Evolutionary conservation across 495 filamentous ascomycete genomes (phyloP).

Genomic region (Aspergillus egyptiacus): DNA sequence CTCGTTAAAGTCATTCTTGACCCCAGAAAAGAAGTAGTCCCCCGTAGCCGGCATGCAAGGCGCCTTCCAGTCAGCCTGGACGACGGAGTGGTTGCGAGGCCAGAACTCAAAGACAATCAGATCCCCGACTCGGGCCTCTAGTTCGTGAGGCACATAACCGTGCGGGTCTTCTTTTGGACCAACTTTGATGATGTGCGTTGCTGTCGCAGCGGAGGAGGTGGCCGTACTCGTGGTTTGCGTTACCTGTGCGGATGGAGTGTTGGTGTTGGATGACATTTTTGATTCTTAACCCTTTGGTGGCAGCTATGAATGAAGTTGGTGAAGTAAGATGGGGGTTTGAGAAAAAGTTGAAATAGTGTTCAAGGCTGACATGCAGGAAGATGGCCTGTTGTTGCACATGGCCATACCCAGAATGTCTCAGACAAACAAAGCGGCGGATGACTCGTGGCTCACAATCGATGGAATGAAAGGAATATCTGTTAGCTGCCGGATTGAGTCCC

Average conservation of each 20-base stretch:
- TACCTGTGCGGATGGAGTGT: background rate
- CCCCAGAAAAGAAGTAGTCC: constrained; percentile 38
- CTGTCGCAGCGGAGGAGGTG: constrained; percentile 17
- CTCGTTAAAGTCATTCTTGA: constrained; percentile 27
- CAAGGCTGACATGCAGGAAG: too few relatives aligned
- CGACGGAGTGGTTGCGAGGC: constrained; percentile 56
- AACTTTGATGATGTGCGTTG: constrained; percentile 47
- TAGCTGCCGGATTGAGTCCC: too few relatives aligned
- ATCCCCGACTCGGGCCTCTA: constrained; percentile 48
- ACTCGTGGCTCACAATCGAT: background rate
- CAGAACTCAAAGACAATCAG: constrained; percentile 57
- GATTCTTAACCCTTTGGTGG: background rate
- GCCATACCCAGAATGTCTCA: too few relatives aligned
- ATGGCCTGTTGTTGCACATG: too few relatives aligned
- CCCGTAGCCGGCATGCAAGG: constrained; percentile 50
- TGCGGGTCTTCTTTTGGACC: constrained; percentile 41
- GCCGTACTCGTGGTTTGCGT: background rate
- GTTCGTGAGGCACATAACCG: constrained; percentile 46
- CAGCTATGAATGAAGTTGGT: background rate
- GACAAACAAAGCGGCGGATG: too few relatives aligned
- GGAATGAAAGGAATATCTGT: background rate
- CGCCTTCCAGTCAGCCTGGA: constrained; percentile 48
- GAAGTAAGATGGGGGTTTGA: background rate
- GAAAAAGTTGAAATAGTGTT: too few relatives aligned
- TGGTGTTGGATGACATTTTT: constrained; percentile 1